Percentiles rank a stretch among this genome's conserved stretches.
These are phyloP conservation scores for Rhynchospora breviuscula DNA, from an alignment of 176 grass and related monocot genomes.

Conservation along the genomic window DNA sequence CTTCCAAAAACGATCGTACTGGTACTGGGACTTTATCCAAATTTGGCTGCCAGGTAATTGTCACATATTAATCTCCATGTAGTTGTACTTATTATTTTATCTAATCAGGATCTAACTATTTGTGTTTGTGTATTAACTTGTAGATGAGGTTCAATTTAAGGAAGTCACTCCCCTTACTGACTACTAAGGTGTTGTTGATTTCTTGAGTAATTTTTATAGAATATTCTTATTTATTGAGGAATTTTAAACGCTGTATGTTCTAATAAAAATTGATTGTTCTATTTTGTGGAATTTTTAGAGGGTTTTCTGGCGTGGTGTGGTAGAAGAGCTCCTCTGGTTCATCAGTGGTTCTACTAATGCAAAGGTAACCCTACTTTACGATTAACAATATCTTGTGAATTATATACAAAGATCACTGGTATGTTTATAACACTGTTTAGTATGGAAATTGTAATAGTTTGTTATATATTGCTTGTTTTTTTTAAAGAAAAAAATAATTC, in stretches of 20 bases:
- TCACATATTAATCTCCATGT: background rate
- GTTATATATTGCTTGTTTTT: background rate
- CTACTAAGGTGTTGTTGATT: conserved; percentile 55
- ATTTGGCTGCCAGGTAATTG: conserved; percentile 81
- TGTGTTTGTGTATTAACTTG: conserved; percentile 15
- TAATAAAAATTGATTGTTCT: background rate
- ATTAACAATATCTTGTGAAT: background rate
- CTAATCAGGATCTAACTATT: conserved; percentile 21
- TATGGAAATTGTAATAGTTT: background rate
- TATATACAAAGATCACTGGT: background rate
- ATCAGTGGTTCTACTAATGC: conserved; percentile 82
- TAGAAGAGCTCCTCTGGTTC: conserved; percentile 92
- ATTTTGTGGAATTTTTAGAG: conserved; percentile 30
- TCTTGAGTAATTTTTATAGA: background rate
- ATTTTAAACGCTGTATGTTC: background rate
- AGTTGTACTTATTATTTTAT: conserved; percentile 11
- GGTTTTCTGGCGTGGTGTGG: conserved; percentile 80
- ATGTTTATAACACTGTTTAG: background rate
- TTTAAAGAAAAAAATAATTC: background rate
- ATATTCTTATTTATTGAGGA: background rate
- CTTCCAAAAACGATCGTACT: conserved; percentile 68
- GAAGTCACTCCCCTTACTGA: conserved; percentile 67
- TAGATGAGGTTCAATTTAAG: conserved; percentile 91
- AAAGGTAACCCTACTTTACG: conserved; percentile 40
- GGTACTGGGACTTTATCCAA: conserved; percentile 88